Conservation (phyloP, 2,329 filamentous ascomycete genomes). For the Reticulascus tulasneorum region DNA sequence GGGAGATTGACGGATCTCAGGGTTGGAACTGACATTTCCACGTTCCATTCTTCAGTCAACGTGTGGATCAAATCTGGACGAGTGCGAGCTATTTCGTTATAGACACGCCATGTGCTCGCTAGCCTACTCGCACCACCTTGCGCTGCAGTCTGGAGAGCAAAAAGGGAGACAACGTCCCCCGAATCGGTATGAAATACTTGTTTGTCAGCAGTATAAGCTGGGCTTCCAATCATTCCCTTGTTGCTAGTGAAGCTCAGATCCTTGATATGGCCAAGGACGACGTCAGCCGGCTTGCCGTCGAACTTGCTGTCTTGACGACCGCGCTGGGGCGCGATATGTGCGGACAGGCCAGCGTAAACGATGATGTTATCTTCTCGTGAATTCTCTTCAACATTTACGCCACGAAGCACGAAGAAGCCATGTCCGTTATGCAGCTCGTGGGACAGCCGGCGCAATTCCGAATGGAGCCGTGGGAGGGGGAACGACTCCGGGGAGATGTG, state of each 20-base stretch:
- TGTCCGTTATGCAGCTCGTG: slow-evolving; percentile 52
- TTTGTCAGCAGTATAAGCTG: slow-evolving; percentile 57
- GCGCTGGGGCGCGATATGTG: slow-evolving; percentile 52
- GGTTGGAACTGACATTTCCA: slow-evolving; percentile 31
- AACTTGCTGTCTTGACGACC: slow-evolving; percentile 47
- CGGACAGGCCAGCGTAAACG: slow-evolving; percentile 56
- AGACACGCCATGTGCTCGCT: slow-evolving; percentile 55
- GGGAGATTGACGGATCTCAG: not conserved
- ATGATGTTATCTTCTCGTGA: slow-evolving; percentile 53
- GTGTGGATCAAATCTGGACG: slow-evolving; percentile 58
- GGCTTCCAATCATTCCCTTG: slow-evolving; percentile 44
- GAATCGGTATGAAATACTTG: slow-evolving; percentile 60
- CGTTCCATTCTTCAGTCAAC: slow-evolving; percentile 47
- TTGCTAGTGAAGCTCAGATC: slow-evolving; percentile 43
- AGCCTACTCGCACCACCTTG: slow-evolving; percentile 55
- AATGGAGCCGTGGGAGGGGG: slow-evolving; percentile 48
- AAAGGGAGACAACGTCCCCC: slow-evolving; percentile 56
- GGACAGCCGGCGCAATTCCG: slow-evolving; percentile 46
- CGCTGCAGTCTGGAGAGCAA: slow-evolving; percentile 48
- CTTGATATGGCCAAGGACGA: slow-evolving; percentile 58
- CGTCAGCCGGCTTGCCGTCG: slow-evolving; percentile 43
- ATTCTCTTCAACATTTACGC: slow-evolving; percentile 49
- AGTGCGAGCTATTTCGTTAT: slow-evolving; percentile 57
- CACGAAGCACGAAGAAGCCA: slow-evolving; percentile 59
- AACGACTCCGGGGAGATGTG: slow-evolving; percentile 48